Percentiles rank a stretch among this genome's conserved stretches.
These are phyloP conservation scores for Tuber umbilicatum DNA, from an alignment of 495 filamentous ascomycete genomes.

Conservation along the genomic window DNA sequence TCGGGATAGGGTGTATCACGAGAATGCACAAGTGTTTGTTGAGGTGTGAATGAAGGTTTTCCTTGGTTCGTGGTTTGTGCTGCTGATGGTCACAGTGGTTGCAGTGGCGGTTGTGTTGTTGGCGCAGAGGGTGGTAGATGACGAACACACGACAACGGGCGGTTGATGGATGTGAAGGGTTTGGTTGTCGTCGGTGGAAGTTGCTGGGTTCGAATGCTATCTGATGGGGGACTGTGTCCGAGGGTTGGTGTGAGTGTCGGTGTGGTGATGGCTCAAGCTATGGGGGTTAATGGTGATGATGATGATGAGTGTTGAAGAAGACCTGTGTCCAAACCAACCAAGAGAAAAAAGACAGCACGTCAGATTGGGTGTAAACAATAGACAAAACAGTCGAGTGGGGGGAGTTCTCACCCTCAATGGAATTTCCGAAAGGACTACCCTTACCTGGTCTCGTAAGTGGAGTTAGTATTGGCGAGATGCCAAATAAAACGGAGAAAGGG, in stretches of 20 bases:
- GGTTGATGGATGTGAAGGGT: background rate
- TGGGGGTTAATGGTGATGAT: constrained; percentile 1
- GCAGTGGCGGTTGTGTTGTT: background rate
- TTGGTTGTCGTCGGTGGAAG: background rate
- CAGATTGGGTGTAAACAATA: background rate
- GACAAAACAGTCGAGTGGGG: background rate
- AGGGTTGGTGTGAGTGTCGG: background rate
- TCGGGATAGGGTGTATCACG: background rate
- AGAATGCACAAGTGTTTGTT: background rate
- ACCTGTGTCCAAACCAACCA: background rate
- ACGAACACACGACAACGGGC: background rate
- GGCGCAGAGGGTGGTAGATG: background rate
- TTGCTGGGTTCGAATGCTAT: background rate
- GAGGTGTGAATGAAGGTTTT: background rate
- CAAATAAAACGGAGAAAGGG: background rate
- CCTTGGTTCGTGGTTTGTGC: background rate
- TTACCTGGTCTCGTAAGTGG: background rate
- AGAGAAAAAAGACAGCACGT: background rate
- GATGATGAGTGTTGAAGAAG: constrained; percentile 2
- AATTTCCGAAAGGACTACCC: background rate
- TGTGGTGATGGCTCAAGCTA: background rate
- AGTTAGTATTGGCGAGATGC: background rate
- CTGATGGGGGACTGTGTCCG: background rate
- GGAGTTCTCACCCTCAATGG: background rate
- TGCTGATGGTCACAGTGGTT: background rate